These are phyloP conservation scores for Juncus inflexus DNA, from an alignment of 176 grass and related monocot species.

Conservation along the genomic window DNA sequence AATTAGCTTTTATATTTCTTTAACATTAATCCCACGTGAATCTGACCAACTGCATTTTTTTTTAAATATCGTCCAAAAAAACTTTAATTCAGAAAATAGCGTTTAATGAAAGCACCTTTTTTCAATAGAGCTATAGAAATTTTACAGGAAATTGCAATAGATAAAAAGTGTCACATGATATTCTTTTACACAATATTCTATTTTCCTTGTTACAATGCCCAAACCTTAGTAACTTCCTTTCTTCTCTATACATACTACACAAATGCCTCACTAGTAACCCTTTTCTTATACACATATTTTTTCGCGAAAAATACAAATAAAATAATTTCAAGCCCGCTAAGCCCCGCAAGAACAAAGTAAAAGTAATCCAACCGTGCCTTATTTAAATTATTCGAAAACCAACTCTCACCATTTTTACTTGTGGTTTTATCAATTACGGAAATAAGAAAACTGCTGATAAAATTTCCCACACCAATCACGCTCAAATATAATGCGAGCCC, in stretches of 20 bases:
- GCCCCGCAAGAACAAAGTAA: slow-evolving; percentile 52
- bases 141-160: too few species aligned
- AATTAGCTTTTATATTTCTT: too few species aligned
- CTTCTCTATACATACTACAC: slow-evolving; percentile 31
- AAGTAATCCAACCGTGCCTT: slow-evolving; percentile 68
- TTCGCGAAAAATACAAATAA: slow-evolving; percentile 38
- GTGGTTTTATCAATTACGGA: slow-evolving; percentile 44
- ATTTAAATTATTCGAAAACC: slow-evolving; percentile 69
- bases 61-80: too few species aligned
- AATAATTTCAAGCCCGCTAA: slow-evolving; percentile 33
- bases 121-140: too few species aligned
- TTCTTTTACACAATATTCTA: too few species aligned
- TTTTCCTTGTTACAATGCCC: too few species aligned
- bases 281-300: slow-evolving; percentile 34
- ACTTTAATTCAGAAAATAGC: too few species aligned
- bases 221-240: neutral
- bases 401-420: slow-evolving; percentile 31
- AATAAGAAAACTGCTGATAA: slow-evolving; percentile 48
- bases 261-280: neutral
- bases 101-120: too few species aligned
- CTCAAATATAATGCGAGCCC: slow-evolving; percentile 63
- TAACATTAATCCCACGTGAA: too few species aligned
- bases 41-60: too few species aligned
- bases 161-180: too few species aligned
- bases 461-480: slow-evolving; percentile 45